A percentile compares a stretch with the other conserved stretches of the same genome.
phyloP scores from a whole-genome alignment of 257 asterid species.

The Solanum ossicruentum region DNA sequence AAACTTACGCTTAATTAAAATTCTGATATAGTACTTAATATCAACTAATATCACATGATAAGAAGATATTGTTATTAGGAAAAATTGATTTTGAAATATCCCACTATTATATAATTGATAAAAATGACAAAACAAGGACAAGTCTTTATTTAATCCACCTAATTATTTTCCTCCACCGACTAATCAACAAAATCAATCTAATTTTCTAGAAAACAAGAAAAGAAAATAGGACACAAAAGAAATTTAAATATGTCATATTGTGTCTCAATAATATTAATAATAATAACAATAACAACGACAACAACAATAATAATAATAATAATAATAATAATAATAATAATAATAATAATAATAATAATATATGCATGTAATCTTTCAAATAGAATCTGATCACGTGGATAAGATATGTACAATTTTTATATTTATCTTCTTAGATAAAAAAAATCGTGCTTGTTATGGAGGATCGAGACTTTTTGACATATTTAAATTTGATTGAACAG shows the following conservation, averaged over 20 bases:
- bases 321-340: not conserved
- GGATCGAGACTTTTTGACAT: fast-evolving
- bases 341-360: not conserved
- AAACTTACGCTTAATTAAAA: not conserved
- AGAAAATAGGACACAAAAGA: not conserved
- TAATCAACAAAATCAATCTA: not conserved
- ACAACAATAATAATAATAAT: not conserved
- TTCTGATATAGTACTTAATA: not conserved
- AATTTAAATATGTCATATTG: not conserved
- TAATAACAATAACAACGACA: no score
- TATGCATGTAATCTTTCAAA: not conserved
- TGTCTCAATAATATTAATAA: not conserved
- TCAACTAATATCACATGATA: not conserved
- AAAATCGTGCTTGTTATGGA: fast-evolving
- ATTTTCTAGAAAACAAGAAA: not conserved
- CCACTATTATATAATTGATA: not conserved
- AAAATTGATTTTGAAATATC: not conserved
- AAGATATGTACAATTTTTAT: not conserved
- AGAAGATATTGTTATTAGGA: not conserved
- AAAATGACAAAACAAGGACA: not conserved
- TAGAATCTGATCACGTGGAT: not conserved
- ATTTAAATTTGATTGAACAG: not conserved
- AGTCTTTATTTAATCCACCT: not conserved
- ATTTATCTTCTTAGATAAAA: not conserved
- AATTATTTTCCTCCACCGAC: not conserved